A percentile compares a stretch with the other conserved stretches of the same genome.
Conservation (phyloP, 2,329 filamentous ascomycete species). For the Penicillium sp. region DNA sequence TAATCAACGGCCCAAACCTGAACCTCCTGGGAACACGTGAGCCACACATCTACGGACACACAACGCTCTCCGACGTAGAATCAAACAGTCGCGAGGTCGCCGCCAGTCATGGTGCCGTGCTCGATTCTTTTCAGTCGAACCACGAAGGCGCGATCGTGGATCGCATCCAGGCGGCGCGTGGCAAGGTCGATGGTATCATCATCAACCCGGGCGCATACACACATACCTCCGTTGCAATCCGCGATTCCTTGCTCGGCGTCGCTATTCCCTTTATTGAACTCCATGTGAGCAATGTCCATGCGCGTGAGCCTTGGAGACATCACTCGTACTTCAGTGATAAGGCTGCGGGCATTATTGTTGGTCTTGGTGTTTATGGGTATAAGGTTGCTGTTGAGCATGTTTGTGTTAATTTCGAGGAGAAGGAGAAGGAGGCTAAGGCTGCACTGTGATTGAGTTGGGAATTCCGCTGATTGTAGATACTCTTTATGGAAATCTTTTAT, state of each 20-base stretch:
- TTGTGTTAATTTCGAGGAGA: conserved; percentile 38
- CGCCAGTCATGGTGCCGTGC: conserved; percentile 46
- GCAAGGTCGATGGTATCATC: conserved; percentile 59
- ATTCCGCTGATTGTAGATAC: not conserved
- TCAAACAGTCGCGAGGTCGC: conserved; percentile 52
- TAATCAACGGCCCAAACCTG: conserved; percentile 81
- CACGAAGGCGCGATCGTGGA: conserved; percentile 74
- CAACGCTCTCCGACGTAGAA: conserved; percentile 65
- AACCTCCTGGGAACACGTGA: conserved; percentile 76
- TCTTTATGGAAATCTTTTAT: not conserved
- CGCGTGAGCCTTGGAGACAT: conserved; percentile 65
- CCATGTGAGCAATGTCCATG: conserved; percentile 75
- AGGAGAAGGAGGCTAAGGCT: conserved; percentile 30
- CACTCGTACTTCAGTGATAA: conserved; percentile 75
- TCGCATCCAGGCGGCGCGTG: conserved; percentile 67
- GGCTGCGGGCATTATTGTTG: conserved; percentile 70
- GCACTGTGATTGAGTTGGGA: conserved; percentile 11
- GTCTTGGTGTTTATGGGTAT: conserved; percentile 64
- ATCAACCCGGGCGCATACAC: conserved; percentile 77
- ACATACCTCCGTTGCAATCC: conserved; percentile 72
- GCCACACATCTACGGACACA: conserved; percentile 69
- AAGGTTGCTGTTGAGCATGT: conserved; percentile 59
- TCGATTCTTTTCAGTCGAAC: conserved; percentile 71
- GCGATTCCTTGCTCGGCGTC: conserved; percentile 71
- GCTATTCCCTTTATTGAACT: conserved; percentile 73